Conservation (phyloP, 345 rosid genomes). For the Corchorus capsularis region DNA sequence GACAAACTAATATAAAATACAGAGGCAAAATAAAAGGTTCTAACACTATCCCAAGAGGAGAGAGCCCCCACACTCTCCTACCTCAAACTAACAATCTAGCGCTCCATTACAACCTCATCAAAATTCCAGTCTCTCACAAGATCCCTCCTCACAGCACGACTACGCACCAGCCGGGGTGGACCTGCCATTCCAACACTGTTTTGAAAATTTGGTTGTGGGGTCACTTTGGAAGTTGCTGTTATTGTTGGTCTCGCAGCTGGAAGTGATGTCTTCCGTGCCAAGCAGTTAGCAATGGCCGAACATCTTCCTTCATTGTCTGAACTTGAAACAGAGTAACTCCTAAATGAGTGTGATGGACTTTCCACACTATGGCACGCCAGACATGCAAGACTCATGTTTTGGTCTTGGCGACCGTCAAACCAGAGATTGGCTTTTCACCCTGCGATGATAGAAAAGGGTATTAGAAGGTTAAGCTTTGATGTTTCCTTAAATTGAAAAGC, state of each 20-base stretch:
- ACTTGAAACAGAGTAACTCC: slow-evolving; percentile 94
- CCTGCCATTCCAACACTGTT: slow-evolving; percentile 46
- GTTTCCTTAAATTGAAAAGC: not conserved
- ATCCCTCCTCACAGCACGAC: slow-evolving; percentile 91
- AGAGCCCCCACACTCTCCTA: slow-evolving; percentile 6
- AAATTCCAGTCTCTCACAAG: slow-evolving; percentile 97
- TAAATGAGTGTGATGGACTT: slow-evolving; percentile 89
- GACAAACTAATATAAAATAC: slow-evolving; percentile 15
- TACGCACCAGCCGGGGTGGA: slow-evolving; percentile 78
- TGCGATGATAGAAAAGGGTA: not conserved
- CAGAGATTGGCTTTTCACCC: not conserved
- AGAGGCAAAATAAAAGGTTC: slow-evolving; percentile 15
- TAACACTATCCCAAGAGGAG: slow-evolving; percentile 25
- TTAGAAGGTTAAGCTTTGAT: not conserved
- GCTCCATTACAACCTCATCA: slow-evolving; percentile 54
- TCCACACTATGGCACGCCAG: slow-evolving; percentile 88
- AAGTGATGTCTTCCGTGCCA: slow-evolving; percentile 61
- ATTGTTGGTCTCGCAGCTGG: slow-evolving; percentile 60
- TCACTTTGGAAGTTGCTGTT: slow-evolving; percentile 76
- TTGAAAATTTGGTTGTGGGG: slow-evolving; percentile 69
- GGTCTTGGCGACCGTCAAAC: slow-evolving; percentile 1
- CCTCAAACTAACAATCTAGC: slow-evolving; percentile 31
- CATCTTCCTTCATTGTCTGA: slow-evolving; percentile 92
- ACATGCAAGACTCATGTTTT: slow-evolving; percentile 82
- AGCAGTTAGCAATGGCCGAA: slow-evolving; percentile 68